Evolutionary conservation across 192 early-diverging fungal genomes (phyloP), one percentile per base, ranked within the genome.

Genomic region (Coemansia sp.): DNA sequence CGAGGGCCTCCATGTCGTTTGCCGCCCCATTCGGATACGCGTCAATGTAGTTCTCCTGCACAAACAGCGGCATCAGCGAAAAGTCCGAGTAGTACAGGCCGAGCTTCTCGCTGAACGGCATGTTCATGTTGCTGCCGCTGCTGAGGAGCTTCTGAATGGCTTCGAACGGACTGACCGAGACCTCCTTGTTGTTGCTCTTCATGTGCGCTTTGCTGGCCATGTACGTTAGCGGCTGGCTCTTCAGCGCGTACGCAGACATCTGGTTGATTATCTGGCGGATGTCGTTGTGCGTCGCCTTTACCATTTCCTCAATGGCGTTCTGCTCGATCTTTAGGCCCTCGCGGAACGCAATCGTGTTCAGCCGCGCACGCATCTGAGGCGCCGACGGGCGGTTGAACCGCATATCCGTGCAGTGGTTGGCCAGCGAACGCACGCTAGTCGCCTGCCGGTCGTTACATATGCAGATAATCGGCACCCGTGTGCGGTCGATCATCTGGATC

Each of bases 191-290:
- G 32, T 75, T 63, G 7, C 53, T 30, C 9, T 38, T 53, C 11
- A 54, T 17, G 20, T 44, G 74, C 4, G 64, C 65, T 50, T 91
- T 88, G 28, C 85, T 84, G 48, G 94, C 76, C 50, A 93, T 84
- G 55, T 82, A 98, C 16, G 78, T 63, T 79, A 99, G 83, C 2
- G 65, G 64, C 16, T 64, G 63, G 33, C 75, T 60, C 16, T 65
- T 65, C 30, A 96, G 60, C 36, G 88, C 79, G 64, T 88, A 99
- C n/a, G 87, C 90, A 1, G 93, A 94, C 39, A 99, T 54, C 47
- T 95, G 75, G 57, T 94, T 98, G 39, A 99, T 76, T 44, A 98
- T 84, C 69, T 99, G 97, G 3, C 97, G 87, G 64, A 99, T 93
- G 65, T 99, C 97, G 19, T 82, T 84, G 30, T 82, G 80, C 0